phyloP scores from a whole-genome alignment of 306 rosid species.

The Vicia sativa region DNA sequence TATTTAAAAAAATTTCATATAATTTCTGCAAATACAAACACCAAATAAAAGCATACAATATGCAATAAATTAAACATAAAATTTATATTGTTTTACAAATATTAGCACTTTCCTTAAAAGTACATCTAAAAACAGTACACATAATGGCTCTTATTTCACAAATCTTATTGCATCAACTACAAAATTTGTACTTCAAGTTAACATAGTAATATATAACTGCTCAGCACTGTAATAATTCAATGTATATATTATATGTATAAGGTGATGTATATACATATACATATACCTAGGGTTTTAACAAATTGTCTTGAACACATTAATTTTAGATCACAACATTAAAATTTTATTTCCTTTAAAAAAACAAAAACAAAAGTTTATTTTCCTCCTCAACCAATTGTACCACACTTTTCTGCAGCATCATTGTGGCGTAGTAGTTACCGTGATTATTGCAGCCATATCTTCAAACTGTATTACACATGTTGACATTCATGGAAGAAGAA shows the following conservation, averaged over 20 bases:
- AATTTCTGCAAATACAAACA: no score
- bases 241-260: neutral
- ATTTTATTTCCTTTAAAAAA: no score
- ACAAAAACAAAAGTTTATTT: no score
- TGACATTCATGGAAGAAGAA: conserved; percentile 32
- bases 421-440: neutral
- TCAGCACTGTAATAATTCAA: neutral
- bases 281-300: neutral
- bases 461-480: no score
- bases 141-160: neutral
- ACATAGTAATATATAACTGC: neutral
- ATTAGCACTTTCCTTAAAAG: neutral
- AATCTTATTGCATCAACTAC: conserved; percentile 16
- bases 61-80: no score
- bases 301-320: no score
- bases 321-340: neutral
- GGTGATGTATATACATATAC: neutral
- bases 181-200: neutral
- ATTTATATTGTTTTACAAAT: neutral
- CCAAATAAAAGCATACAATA: no score
- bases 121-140: neutral
- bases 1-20: no score
- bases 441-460: no score
- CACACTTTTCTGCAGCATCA: neutral
- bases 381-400: neutral